Conservation (phyloP, 148 eudicot genomes). For the Cornus florida region DNA sequence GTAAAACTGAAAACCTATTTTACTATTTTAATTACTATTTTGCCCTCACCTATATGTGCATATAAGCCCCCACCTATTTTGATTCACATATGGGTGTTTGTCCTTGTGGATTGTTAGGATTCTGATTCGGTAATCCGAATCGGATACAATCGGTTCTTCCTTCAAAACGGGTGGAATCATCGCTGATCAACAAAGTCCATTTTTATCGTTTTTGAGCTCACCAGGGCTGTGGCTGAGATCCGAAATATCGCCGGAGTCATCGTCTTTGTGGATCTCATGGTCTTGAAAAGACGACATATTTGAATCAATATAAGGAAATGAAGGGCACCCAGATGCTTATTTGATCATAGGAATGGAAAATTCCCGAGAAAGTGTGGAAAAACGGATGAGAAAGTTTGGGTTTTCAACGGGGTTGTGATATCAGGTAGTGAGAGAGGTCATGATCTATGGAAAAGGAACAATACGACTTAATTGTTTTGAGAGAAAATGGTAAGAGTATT, state of each 20-base stretch:
- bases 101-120: not conserved
- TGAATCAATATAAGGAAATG: not conserved
- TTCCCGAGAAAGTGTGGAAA: not conserved
- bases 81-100: not conserved
- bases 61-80: too few species aligned
- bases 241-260: constrained; percentile 20
- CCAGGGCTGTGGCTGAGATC: constrained; percentile 26
- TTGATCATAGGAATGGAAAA: not conserved
- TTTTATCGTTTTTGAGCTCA: not conserved
- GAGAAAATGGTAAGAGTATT: not conserved
- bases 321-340: not conserved
- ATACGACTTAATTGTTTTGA: not conserved
- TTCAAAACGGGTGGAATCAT: constrained; percentile 5
- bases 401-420: not conserved
- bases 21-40: too few species aligned
- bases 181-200: not conserved
- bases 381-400: not conserved
- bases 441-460: not conserved
- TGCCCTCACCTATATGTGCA: too few species aligned
- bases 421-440: not conserved
- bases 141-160: constrained; percentile 18
- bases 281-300: constrained; percentile 8
- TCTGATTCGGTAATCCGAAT: constrained; percentile 8
- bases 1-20: too few species aligned
- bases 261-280: constrained; percentile 9